Evolutionary conservation across 2,329 filamentous ascomycete genomes (phyloP).

Genomic region (Talaromyces amestolkiae): DNA sequence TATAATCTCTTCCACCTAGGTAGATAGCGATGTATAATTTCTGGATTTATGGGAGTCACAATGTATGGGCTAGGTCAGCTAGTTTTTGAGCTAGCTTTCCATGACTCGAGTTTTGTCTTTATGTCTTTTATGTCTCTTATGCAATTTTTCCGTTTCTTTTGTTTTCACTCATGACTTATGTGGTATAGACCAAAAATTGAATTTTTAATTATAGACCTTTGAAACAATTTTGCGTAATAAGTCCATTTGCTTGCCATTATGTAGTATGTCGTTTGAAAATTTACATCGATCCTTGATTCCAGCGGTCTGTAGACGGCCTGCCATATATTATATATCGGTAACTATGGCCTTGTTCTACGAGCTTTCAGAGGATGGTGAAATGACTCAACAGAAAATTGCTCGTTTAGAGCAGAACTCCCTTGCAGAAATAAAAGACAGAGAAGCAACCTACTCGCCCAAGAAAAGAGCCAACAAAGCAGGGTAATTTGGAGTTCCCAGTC

Average conservation of each 20-base stretch:
- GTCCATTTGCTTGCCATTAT: not conserved
- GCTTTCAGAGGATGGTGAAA: not conserved
- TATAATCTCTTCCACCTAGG: constrained; percentile 22
- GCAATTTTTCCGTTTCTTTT: not conserved
- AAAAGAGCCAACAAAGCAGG: constrained; percentile 34
- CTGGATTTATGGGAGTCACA: not conserved
- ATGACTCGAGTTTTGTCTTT: not conserved
- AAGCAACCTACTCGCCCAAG: constrained; percentile 23
- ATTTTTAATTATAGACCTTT: not conserved
- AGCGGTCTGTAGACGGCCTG: not conserved
- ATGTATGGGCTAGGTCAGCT: not conserved
- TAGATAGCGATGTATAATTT: not conserved
- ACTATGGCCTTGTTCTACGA: not conserved
- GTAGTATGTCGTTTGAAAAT: not conserved
- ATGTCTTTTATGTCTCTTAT: too few species aligned
- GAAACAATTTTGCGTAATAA: not conserved
- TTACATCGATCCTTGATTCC: not conserved
- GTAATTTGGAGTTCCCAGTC: constrained; percentile 35
- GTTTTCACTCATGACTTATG: not conserved
- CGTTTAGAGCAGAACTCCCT: not conserved
- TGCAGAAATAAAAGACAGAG: too few species aligned
- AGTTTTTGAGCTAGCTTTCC: not conserved
- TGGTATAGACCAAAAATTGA: not conserved
- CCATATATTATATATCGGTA: too few species aligned
- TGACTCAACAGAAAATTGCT: not conserved